Percentiles rank a stretch among this genome's conserved stretches.
phyloP scores from a whole-genome alignment of 352 stramenopile genomes.

The Phytophthora boehmeriae region DNA sequence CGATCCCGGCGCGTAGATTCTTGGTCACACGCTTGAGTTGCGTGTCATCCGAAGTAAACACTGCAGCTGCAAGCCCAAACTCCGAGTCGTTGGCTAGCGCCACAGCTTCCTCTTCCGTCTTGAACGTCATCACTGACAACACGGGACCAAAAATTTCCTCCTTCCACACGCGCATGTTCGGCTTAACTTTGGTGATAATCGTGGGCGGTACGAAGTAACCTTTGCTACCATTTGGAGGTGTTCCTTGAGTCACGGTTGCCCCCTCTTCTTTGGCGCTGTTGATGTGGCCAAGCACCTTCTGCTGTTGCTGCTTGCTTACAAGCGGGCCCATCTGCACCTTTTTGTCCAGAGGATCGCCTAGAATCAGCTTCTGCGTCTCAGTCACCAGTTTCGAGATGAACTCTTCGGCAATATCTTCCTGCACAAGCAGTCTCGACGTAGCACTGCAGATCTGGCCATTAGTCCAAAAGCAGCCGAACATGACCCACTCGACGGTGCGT shows the following conservation, averaged over 20 bases:
- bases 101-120: constrained; percentile 85
- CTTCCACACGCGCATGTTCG: constrained; percentile 73
- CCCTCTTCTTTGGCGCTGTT: constrained; percentile 52
- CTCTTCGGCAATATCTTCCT: constrained; percentile 69
- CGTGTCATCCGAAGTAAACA: constrained; percentile 63
- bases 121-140: constrained; percentile 85
- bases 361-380: constrained; percentile 60
- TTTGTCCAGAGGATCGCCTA: constrained; percentile 61
- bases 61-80: constrained; percentile 75
- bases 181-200: constrained; percentile 72
- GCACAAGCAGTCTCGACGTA: constrained; percentile 77
- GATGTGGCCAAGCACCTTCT: constrained; percentile 81
- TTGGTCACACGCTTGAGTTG: constrained; percentile 66
- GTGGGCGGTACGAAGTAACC: constrained; percentile 84
- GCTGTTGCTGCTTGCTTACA: constrained; percentile 67
- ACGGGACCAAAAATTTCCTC: constrained; percentile 93
- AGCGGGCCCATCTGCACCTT: constrained; percentile 76
- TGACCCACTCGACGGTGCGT: constrained; percentile 83
- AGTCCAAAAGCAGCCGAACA: constrained; percentile 46
- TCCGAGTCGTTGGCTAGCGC: constrained; percentile 41
- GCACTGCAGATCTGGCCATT: constrained; percentile 86
- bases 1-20: constrained; percentile 23
- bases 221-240: constrained; percentile 9
- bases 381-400: constrained; percentile 54
- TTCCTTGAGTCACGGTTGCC: constrained; percentile 47